Evolutionary conservation across 495 filamentous ascomycete genomes (phyloP).

Genomic region (Neurospora sp.): DNA sequence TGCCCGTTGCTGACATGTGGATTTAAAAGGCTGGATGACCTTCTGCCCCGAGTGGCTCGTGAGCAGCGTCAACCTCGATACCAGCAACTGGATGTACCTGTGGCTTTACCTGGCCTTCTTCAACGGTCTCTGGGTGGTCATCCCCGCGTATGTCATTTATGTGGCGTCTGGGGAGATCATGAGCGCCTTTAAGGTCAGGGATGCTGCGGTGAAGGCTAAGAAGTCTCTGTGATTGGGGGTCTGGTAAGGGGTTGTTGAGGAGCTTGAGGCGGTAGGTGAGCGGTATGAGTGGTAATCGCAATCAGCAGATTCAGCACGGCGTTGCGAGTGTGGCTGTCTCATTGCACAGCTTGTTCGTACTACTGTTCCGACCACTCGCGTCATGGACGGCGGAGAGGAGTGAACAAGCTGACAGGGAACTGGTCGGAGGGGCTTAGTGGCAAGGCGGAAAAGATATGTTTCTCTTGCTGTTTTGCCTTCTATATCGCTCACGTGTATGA

Average conservation of each 20-base stretch:
- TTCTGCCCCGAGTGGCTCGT: slow-evolving; percentile 91
- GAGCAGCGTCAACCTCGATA: slow-evolving; percentile 65
- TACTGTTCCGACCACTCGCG: neutral
- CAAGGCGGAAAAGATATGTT: neutral
- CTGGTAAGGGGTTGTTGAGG: neutral
- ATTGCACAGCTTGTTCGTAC: neutral
- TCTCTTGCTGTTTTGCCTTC: neutral
- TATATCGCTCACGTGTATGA: neutral
- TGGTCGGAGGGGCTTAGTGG: neutral
- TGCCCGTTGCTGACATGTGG: neutral
- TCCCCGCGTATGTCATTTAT: slow-evolving; percentile 68
- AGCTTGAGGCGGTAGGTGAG: neutral
- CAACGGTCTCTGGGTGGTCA: slow-evolving; percentile 79
- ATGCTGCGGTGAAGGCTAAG: slow-evolving; percentile 16
- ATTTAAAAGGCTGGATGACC: slow-evolving; percentile 68
- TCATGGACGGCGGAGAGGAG: neutral
- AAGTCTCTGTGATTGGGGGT: slow-evolving; percentile 1
- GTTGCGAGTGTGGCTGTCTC: neutral
- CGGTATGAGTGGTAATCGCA: neutral
- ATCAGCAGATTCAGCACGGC: neutral
- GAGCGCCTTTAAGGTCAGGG: slow-evolving; percentile 40
- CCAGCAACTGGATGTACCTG: slow-evolving; percentile 73
- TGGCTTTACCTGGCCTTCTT: slow-evolving; percentile 90
- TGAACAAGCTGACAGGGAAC: neutral
- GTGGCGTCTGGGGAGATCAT: slow-evolving; percentile 52